Evolutionary conservation across 2,329 filamentous ascomycete species (phyloP).

Genomic region (Nannizzia gypsea): DNA sequence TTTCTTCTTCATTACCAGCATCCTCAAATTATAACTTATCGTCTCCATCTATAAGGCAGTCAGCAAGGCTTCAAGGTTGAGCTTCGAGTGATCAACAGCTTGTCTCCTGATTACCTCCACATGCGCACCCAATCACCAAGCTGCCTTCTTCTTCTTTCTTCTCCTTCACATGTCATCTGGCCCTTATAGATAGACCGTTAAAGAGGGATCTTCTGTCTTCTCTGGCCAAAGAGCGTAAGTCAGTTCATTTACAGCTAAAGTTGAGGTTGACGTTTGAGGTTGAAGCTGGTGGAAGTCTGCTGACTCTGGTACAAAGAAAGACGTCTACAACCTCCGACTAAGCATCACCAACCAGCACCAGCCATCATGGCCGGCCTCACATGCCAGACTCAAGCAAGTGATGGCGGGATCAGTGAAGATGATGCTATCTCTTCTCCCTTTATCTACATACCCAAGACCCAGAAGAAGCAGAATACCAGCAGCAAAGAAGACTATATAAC

Average conservation of each 20-base stretch:
- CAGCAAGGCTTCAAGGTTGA: background rate
- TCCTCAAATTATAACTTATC: too few relatives aligned
- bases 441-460: conserved; percentile 10
- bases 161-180: background rate
- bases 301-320: background rate
- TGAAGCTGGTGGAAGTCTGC: background rate
- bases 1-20: background rate
- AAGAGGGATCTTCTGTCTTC: background rate
- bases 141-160: background rate
- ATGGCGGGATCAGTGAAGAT: background rate
- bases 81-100: background rate
- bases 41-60: background rate
- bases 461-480: background rate
- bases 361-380: conserved; percentile 13
- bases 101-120: background rate
- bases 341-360: background rate
- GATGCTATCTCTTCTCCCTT: conserved; percentile 8
- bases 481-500: conserved; percentile 6
- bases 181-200: background rate
- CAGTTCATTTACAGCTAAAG: background rate
- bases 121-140: background rate
- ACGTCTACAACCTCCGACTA: background rate
- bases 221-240: background rate
- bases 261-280: too few relatives aligned
- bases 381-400: conserved; percentile 9